These are phyloP conservation scores for Aspergillus sp. DNA, from an alignment of 2,329 filamentous ascomycete species.

Conservation along the genomic window DNA sequence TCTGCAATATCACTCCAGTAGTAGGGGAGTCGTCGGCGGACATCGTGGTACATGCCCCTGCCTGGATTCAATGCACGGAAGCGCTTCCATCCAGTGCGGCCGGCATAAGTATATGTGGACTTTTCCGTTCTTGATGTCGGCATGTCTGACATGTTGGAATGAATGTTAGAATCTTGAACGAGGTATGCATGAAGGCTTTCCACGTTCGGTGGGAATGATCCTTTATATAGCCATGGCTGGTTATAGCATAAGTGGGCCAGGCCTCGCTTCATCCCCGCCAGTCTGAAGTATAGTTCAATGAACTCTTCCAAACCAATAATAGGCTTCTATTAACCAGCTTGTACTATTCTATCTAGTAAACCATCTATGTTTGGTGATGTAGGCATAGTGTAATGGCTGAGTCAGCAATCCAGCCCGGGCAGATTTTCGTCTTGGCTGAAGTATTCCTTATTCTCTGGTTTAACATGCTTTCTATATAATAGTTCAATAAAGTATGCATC, in stretches of 20 bases:
- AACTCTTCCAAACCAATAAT: no score
- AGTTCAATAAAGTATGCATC: background rate
- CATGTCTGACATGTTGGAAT: no score
- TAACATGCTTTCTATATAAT: background rate
- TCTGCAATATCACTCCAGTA: slow-evolving; percentile 58
- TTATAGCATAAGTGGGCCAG: no score
- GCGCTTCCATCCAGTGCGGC: slow-evolving; percentile 43
- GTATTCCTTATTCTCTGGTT: background rate
- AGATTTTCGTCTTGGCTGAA: slow-evolving; percentile 8
- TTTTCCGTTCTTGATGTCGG: slow-evolving; percentile 13
- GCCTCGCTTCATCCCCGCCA: no score
- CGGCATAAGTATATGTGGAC: slow-evolving; percentile 28
- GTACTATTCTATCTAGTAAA: no score
- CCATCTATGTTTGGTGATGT: no score
- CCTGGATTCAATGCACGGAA: slow-evolving; percentile 46
- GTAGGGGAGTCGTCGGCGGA: slow-evolving; percentile 53
- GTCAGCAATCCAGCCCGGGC: slow-evolving; percentile 16
- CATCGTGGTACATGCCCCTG: slow-evolving; percentile 56
- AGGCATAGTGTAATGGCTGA: background rate
- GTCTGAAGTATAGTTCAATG: no score
- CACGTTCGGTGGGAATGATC: no score
- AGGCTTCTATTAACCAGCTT: no score
- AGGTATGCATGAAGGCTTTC: no score
- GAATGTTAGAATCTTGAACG: no score
- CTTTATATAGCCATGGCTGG: no score